Evolutionary conservation across 345 rosid species (phyloP).

Genomic region (Salix udensis): DNA sequence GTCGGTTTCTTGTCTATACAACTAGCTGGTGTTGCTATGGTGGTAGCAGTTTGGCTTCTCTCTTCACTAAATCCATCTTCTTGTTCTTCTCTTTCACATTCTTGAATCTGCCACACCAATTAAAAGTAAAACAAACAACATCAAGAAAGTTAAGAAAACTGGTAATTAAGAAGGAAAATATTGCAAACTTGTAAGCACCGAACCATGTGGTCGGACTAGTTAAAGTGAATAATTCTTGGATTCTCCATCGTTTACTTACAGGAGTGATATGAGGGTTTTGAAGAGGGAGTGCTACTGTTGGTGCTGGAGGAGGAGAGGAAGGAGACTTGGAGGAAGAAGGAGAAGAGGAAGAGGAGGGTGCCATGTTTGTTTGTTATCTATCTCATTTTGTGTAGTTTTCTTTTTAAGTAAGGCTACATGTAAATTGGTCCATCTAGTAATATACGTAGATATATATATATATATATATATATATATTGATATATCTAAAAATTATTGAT

Average conservation of each 20-base stretch:
- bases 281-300: slow-evolving; percentile 17
- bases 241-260: slow-evolving; percentile 42
- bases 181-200: not conserved
- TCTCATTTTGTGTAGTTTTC: slow-evolving; percentile 3
- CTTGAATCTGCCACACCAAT: slow-evolving; percentile 63
- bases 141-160: not conserved
- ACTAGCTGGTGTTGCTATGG: slow-evolving; percentile 8
- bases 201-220: not conserved
- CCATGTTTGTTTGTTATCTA: slow-evolving; percentile 37
- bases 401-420: not conserved
- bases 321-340: slow-evolving; percentile 55
- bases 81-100: slow-evolving; percentile 52
- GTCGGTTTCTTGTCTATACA: slow-evolving; percentile 19
- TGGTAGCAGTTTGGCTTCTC: not conserved
- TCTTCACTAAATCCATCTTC: slow-evolving; percentile 36
- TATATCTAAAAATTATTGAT: no score
- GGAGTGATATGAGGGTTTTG: slow-evolving; percentile 66
- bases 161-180: not conserved
- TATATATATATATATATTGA: no score
- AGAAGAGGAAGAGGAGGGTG: slow-evolving; percentile 61
- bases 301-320: slow-evolving; percentile 31
- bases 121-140: not conserved
- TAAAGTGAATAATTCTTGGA: not conserved
- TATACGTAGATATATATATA: not conserved
- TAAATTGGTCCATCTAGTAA: not conserved